Base-by-base conservation (phyloP, 257 asterid genomes). In the Cordia subcordata region DNA sequence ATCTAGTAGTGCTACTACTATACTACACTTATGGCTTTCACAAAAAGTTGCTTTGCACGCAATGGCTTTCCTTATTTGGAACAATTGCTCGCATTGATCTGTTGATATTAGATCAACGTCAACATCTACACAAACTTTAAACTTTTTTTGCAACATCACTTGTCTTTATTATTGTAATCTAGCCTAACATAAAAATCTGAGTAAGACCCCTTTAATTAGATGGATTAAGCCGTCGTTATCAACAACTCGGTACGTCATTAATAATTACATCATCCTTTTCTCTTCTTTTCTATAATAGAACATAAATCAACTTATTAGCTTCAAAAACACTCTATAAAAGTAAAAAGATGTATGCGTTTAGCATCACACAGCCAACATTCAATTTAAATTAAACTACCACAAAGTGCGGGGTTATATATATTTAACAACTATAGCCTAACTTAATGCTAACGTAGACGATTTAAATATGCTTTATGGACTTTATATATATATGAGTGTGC, bases 21-120 rank as follows among this genome's bases (percentile, higher is more conserved):
- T 0, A 49, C 53, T 49, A 15, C 12, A 8, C 14, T 12, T 19
- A 3, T 0, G 4, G 10, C 2, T 20, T 15, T 4, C 0, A 47
- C 19, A 52, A 52, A 52, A 52, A 52, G 57, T 52, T 52, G 33
- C 16, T 52, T 52, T 19, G 16, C 57, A 13, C 19, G 35, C 13
- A 19, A 52, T 51, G 13, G 10, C 33, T 52, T 8, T 52, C 57
- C 57, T 19, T 13, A 20, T 52, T 19, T 11, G 37, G 20, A 22
- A 52, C 20, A 20, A 11, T 21, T 21, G 35, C 20, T 11, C 15
- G 2, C 3, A 42, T 42, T 3, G 10, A 42, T 10, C 47, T 42
- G 4, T 42, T 42, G 47, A 42, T 8, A 21, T 21, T 27, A 19
- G 32, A 19, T 52, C 57, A 22, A 19, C 23, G 3, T 52, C 20